Evolutionary conservation across 257 asterid species (phyloP).

Genomic region (Prunella vulgaris): DNA sequence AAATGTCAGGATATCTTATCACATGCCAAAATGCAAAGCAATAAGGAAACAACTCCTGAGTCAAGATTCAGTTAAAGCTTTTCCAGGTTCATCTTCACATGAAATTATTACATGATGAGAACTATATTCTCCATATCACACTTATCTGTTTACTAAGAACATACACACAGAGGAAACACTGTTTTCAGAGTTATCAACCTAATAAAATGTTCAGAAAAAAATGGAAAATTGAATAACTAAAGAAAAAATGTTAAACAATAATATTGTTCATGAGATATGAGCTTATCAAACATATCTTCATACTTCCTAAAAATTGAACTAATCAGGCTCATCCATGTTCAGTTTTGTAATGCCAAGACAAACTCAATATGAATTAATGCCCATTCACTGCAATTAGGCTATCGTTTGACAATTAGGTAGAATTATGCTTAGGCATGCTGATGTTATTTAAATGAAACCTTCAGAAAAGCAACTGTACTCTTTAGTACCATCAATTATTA

Average conservation of each 20-base stretch:
- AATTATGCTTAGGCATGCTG: neutral
- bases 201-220: neutral
- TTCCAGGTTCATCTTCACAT: conserved; percentile 11
- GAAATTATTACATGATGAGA: neutral
- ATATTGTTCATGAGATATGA: neutral
- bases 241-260: neutral
- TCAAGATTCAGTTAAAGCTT: neutral
- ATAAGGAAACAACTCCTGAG: neutral
- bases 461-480: neutral
- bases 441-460: neutral
- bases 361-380: neutral
- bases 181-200: neutral
- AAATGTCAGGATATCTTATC: neutral
- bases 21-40: conserved; percentile 7
- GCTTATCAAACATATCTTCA: neutral
- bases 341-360: neutral
- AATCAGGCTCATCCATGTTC: neutral
- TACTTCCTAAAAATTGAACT: neutral
- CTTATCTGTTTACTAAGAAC: neutral
- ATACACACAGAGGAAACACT: neutral
- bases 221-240: neutral
- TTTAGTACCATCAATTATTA: neutral
- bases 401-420: neutral
- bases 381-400: neutral
- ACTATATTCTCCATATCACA: neutral